Evolutionary conservation across 441 rosid species (phyloP), one percentile per base, ranked within the genome.

Genomic region (Croton setiger): DNA sequence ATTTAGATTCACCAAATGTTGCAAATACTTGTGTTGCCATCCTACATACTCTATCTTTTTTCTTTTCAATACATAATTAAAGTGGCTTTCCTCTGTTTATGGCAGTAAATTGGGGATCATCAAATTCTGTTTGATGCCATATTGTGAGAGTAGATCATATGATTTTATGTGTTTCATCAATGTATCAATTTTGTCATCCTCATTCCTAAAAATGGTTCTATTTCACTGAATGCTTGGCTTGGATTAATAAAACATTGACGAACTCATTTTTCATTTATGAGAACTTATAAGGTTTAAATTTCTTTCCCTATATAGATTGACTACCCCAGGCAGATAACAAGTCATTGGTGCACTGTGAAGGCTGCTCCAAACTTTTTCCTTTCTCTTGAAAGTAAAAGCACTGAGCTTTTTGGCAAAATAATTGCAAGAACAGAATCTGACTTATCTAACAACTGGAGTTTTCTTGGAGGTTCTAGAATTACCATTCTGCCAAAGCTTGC

Each of bases 401-500:
- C 78, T 1, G 71, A 66, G 70, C 63, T 76, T 33, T 70, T 75
- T 60, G 80, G 82, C 56, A 76, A 35, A 1, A 78, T 7, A 58
- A 43, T 76, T 66, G 76, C 65, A 62, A 82, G 82, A 64, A 49
- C 64, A 48, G 82, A 78, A 69, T 41, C 70, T 68, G 63, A 62
- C 51, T 57, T 73, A 17, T 68, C n/a, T 59, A 65, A 69, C 66
- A 75, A 65, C 53, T 84, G 92, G 89, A 89, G 86, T 82, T 89
- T 85, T 55, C 44, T 72, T 9, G 78, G 87, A 75, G 95, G 95
- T 69, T 84, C 96, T 41, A 80, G 81, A 76, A 60, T 85, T 74
- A 55, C 63, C 33, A 37, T 60, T 17, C 73, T 44, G 49, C 83
- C 84, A 7, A 74, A 69, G 64, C 51, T 74, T 66, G 54, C 83